These are phyloP conservation scores for Chalciporus chontae DNA, from an alignment of 768 basidiomycete species.

Conservation along the genomic window DNA sequence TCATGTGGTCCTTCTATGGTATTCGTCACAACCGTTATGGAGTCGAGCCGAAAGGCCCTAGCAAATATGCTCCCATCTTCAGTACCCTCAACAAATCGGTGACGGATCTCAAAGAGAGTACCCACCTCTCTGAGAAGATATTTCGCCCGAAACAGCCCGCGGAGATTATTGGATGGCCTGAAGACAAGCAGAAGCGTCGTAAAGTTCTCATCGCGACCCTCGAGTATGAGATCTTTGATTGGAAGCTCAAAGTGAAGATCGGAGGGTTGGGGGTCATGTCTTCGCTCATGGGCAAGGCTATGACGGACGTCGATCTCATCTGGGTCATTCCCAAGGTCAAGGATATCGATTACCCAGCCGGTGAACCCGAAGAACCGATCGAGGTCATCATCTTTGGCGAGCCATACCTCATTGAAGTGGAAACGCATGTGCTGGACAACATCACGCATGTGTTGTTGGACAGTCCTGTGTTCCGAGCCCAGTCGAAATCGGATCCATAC, in stretches of 20 bases:
- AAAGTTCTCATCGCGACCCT: constrained; percentile 90
- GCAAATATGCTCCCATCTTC: constrained; percentile 87
- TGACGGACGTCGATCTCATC: constrained; percentile 92
- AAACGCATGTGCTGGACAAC: constrained; percentile 89
- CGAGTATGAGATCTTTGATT: constrained; percentile 96
- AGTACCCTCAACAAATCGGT: constrained; percentile 65
- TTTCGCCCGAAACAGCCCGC: constrained; percentile 56
- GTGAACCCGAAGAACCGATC: constrained; percentile 89
- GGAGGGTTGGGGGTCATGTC: constrained; percentile 99
- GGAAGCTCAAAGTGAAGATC: constrained; percentile 98
- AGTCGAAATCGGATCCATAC: constrained; percentile 94
- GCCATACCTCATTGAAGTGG: constrained; percentile 92
- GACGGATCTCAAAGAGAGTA: constrained; percentile 62
- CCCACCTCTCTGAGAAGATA: constrained; percentile 67
- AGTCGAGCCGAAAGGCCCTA: constrained; percentile 65
- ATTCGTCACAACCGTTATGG: constrained; percentile 94
- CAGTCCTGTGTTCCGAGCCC: constrained; percentile 94
- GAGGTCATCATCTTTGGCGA: constrained; percentile 97
- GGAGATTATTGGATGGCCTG: constrained; percentile 96
- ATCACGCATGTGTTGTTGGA: constrained; percentile 94
- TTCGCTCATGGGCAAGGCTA: constrained; percentile 94
- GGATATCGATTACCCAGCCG: constrained; percentile 88
- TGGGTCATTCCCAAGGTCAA: constrained; percentile 96
- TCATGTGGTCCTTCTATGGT: constrained; percentile 96
- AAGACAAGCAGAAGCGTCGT: constrained; percentile 85